Evolutionary conservation across 495 filamentous ascomycete genomes (phyloP).

Genomic region (Penicillium salamii): DNA sequence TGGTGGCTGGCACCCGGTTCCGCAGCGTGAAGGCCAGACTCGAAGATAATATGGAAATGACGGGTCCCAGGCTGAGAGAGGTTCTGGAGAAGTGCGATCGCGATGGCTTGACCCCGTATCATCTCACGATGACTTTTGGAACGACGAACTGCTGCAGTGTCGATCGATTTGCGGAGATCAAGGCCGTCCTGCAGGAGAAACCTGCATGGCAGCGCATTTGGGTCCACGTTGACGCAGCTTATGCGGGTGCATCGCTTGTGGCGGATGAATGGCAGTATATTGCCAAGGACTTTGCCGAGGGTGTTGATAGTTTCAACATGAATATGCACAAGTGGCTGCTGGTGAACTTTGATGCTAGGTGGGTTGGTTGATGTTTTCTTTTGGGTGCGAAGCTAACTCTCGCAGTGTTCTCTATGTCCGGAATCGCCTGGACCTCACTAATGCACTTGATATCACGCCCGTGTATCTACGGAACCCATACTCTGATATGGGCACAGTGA

Average conservation of each 20-base stretch:
- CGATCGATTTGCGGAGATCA: slow-evolving; percentile 75
- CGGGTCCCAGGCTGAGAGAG: slow-evolving; percentile 55
- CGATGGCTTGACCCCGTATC: slow-evolving; percentile 78
- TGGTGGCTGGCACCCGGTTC: slow-evolving; percentile 80
- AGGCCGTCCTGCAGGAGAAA: slow-evolving; percentile 58
- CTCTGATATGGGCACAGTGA: slow-evolving; percentile 80
- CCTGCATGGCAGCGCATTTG: slow-evolving; percentile 62
- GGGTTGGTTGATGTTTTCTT: slow-evolving; percentile 3
- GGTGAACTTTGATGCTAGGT: slow-evolving; percentile 87
- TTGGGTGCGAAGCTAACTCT: not conserved
- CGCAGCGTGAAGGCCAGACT: slow-evolving; percentile 59
- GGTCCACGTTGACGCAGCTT: slow-evolving; percentile 97
- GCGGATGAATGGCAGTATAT: slow-evolving; percentile 77
- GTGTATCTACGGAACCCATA: slow-evolving; percentile 79
- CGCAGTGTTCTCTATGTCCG: slow-evolving; percentile 72
- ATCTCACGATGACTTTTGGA: slow-evolving; percentile 79
- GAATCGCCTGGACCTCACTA: slow-evolving; percentile 68
- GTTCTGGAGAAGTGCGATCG: slow-evolving; percentile 59
- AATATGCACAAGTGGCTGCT: slow-evolving; percentile 99
- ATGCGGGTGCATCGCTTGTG: slow-evolving; percentile 82
- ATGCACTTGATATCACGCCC: slow-evolving; percentile 78
- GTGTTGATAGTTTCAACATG: slow-evolving; percentile 85
- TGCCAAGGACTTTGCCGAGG: slow-evolving; percentile 53
- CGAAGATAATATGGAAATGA: slow-evolving; percentile 68
- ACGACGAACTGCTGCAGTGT: slow-evolving; percentile 86